Base-by-base conservation (phyloP, 768 basidiomycete genomes). In the Psilocybe sp. region DNA sequence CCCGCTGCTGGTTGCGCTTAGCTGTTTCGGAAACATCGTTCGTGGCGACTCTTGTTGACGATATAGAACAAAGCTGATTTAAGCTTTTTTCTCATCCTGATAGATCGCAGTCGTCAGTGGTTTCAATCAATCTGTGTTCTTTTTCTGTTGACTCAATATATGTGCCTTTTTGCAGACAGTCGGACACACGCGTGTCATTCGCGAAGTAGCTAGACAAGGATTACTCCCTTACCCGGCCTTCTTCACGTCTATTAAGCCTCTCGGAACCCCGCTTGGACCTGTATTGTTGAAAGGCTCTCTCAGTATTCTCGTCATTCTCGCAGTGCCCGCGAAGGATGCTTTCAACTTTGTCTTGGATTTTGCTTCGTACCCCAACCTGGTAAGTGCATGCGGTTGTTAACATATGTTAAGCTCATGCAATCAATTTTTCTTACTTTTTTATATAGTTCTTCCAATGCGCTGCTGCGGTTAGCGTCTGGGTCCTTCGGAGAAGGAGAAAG, bases 151-250 rank as follows among this genome's bases (percentile, higher is more conserved):
- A 4, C 9, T 9, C 34, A 16, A 35, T 40, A 5, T 28, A 44
- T 34, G 20, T 6, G 7, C 40, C 43, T 33, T 28, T 33, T 41
- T 38, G 14, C 44, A 46, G 18, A 50, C 16, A 15, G 23, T 16
- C 13, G 4, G 18, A 7, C 63, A 76, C 60, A 64, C 75, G 12
- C 70, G 78, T 35, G 63, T 79, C 40, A 65, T 80, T 23, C 72
- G 78, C 18, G 80, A 81, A 60, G 67, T 78, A 31, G 78, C 74
- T 12, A 68, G 79, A 42, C 78, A 80, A 64, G 79, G 79, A 10
- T 63, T 81, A 4, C 63, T 81, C 14, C 79, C 79, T 0, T 78
- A 67, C 43, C 69, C 77, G 2, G 61, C 57, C 5, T 73, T 80
- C 60, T 79, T 76, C 58, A 69, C 75, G 2, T 74, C 74, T 2